phyloP scores from a whole-genome alignment of 441 rosid genomes.

The Mallotus repandus region DNA sequence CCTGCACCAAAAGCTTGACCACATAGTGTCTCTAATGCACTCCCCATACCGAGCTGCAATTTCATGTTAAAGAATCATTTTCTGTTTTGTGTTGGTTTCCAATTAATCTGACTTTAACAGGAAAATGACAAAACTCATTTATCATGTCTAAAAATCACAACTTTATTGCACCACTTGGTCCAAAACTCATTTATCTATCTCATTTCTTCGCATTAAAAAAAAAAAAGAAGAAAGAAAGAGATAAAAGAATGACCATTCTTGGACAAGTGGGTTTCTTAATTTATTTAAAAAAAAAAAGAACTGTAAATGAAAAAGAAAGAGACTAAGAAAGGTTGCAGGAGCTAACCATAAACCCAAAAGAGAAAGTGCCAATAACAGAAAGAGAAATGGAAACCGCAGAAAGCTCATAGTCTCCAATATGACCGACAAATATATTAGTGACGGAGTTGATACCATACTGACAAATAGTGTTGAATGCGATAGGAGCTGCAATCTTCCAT shows the following conservation, averaged over 20 bases:
- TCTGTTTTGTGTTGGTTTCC: neutral
- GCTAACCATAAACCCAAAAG: constrained; percentile 74
- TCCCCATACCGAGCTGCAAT: constrained; percentile 86
- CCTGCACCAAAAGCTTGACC: constrained; percentile 93
- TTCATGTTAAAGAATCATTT: neutral
- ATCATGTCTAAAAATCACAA: no score
- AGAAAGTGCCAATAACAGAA: constrained; percentile 67
- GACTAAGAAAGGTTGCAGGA: neutral
- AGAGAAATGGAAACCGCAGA: constrained; percentile 69
- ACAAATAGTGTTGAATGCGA: constrained; percentile 54
- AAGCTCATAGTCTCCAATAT: constrained; percentile 67
- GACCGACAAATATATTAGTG: constrained; percentile 71
- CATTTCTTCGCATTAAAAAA: no score
- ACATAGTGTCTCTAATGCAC: constrained; percentile 87
- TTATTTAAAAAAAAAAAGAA: neutral
- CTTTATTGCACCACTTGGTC: no score
- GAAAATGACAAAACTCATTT: no score
- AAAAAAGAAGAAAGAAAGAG: no score
- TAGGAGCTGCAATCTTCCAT: constrained; percentile 69
- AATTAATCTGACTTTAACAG: no score
- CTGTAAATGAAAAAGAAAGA: neutral
- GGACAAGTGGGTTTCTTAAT: no score
- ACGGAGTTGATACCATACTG: constrained; percentile 52
- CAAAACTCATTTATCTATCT: no score
- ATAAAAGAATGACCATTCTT: no score